Percentiles rank a stretch among this genome's conserved stretches.
These are phyloP conservation scores for Chytriomyces sp. DNA, from an alignment of 192 early-diverging fungal genomes.

Conservation along the genomic window DNA sequence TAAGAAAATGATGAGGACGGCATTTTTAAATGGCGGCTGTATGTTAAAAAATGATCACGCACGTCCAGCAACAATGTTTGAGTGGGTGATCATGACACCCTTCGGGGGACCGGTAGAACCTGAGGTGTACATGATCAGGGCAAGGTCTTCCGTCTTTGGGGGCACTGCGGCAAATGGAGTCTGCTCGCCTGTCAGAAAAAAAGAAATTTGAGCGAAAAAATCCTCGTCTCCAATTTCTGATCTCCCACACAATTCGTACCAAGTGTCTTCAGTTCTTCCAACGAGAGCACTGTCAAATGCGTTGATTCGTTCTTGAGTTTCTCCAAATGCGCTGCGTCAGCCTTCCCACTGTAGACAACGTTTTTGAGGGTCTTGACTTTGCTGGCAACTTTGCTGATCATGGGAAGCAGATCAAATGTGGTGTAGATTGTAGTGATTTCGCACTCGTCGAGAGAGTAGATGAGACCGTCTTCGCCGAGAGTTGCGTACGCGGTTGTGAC, in stretches of 20 bases:
- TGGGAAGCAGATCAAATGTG: slow-evolving; percentile 72
- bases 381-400: slow-evolving; percentile 63
- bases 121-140: slow-evolving; percentile 82
- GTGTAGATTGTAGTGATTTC: slow-evolving; percentile 75
- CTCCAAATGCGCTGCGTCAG: slow-evolving; percentile 41
- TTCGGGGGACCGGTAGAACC: slow-evolving; percentile 89
- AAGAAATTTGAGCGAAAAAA: neutral
- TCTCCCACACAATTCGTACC: neutral
- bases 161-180: slow-evolving; percentile 37
- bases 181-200: slow-evolving; percentile 48
- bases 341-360: slow-evolving; percentile 76
- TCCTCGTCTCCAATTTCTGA: slow-evolving; percentile 11
- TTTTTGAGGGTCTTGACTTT: slow-evolving; percentile 68
- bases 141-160: slow-evolving; percentile 69
- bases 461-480: slow-evolving; percentile 81
- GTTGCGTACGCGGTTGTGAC: slow-evolving; percentile 81
- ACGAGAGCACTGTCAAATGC: slow-evolving; percentile 53
- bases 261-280: slow-evolving; percentile 73
- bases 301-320: slow-evolving; percentile 10
- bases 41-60: neutral
- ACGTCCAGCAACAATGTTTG: slow-evolving; percentile 77
- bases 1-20: slow-evolving; percentile 50
- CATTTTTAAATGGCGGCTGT: neutral
- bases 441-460: slow-evolving; percentile 83
- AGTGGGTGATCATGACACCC: slow-evolving; percentile 85